Evolutionary conservation across 352 stramenopile genomes (phyloP).

Genomic region (Pythium rhizo-oryzae): DNA sequence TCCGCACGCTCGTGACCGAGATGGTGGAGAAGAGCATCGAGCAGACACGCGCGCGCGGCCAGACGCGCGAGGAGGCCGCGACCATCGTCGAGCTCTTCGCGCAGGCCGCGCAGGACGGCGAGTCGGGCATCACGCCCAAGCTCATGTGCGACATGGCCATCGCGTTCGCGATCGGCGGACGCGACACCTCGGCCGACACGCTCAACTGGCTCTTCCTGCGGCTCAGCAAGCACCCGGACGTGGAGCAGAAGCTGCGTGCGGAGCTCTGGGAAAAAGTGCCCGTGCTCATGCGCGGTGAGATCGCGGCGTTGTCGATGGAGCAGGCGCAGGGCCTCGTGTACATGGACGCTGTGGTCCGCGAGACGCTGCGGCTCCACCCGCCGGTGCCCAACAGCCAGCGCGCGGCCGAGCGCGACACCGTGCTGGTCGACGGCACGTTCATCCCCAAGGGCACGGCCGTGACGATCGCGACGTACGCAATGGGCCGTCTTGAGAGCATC

Average conservation of each 20-base stretch:
- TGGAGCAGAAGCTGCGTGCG: slow-evolving; percentile 37
- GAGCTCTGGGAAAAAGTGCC: slow-evolving; percentile 37
- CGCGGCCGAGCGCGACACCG: slow-evolving; percentile 43
- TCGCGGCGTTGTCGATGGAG: slow-evolving; percentile 29
- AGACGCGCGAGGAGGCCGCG: slow-evolving; percentile 2
- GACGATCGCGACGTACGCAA: slow-evolving; percentile 45
- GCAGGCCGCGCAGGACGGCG: slow-evolving; percentile 20
- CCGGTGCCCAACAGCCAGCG: slow-evolving; percentile 47
- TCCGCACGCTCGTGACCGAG: slow-evolving; percentile 32
- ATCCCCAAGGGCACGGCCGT: slow-evolving; percentile 47
- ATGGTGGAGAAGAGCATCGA: slow-evolving; percentile 20
- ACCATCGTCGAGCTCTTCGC: slow-evolving; percentile 31
- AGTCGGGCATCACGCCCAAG: slow-evolving; percentile 15
- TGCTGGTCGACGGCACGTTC: slow-evolving; percentile 71
- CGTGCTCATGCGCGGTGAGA: not conserved
- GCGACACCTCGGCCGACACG: slow-evolving; percentile 59
- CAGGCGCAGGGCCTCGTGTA: slow-evolving; percentile 60
- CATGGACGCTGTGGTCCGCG: slow-evolving; percentile 55
- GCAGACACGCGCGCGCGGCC: slow-evolving; percentile 6
- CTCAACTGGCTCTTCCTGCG: slow-evolving; percentile 62
- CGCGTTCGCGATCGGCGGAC: slow-evolving; percentile 47
- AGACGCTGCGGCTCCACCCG: slow-evolving; percentile 69
- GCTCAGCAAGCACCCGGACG: slow-evolving; percentile 45
- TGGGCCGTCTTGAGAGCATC: slow-evolving; percentile 48
- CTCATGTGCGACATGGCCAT: slow-evolving; percentile 47